Percentiles rank a stretch among this genome's conserved stretches.
These are phyloP conservation scores for Nakazawaea anatomiae DNA, from an alignment of 805 yeast genomes.

Conservation along the genomic window DNA sequence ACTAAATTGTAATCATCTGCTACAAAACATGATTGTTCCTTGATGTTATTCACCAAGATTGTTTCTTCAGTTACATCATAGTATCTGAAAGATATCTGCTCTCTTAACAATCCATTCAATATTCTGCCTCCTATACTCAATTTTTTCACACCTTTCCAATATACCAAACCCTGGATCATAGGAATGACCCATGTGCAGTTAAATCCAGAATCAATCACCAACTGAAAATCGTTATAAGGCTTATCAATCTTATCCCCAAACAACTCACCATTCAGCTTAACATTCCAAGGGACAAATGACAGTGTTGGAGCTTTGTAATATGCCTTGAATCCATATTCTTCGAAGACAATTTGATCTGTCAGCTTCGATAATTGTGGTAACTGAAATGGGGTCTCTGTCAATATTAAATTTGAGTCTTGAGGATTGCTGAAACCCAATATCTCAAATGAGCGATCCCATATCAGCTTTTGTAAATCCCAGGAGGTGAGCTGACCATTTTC, in stretches of 20 bases:
- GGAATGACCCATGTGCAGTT: conserved; percentile 87
- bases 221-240: conserved; percentile 49
- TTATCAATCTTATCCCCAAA: conserved; percentile 14
- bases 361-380: conserved; percentile 76
- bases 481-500: conserved; percentile 86
- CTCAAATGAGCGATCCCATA: conserved; percentile 82
- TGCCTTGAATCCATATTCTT: conserved; percentile 78
- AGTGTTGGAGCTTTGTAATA: conserved; percentile 63
- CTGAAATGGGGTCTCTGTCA: conserved; percentile 79
- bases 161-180: conserved; percentile 68
- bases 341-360: conserved; percentile 89
- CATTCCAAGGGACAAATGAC: conserved; percentile 59
- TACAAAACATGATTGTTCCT: conserved; percentile 72
- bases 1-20: conserved; percentile 43
- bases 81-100: conserved; percentile 82
- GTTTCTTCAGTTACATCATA: conserved; percentile 94
- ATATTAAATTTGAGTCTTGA: conserved; percentile 51
- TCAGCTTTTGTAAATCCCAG: conserved; percentile 84
- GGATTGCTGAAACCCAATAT: conserved; percentile 21
- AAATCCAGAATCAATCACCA: conserved; percentile 86
- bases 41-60: conserved; percentile 73
- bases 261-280: conserved; percentile 19
- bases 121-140: conserved; percentile 85
- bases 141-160: conserved; percentile 71
- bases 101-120: conserved; percentile 76